phyloP scores from a whole-genome alignment of 192 early-diverging fungal species.

The Phlyctochytrium planicorne region DNA sequence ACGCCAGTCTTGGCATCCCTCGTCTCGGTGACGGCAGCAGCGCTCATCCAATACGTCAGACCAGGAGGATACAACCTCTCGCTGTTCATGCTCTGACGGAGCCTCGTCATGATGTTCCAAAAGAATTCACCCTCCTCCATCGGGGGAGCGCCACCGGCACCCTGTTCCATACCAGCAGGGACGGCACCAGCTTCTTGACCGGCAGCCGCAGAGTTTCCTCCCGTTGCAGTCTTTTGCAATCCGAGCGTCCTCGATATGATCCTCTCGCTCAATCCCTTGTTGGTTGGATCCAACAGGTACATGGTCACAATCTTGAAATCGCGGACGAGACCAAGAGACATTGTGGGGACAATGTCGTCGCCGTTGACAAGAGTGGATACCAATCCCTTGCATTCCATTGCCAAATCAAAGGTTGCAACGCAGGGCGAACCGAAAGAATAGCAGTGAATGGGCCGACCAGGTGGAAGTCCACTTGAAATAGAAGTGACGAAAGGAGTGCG shows the following conservation, averaged over 20 bases:
- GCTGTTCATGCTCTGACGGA: constrained; percentile 75
- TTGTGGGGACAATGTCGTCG: constrained; percentile 76
- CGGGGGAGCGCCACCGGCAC: not conserved
- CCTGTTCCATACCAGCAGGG: constrained; percentile 3
- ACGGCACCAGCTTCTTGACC: not conserved
- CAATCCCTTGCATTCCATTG: constrained; percentile 62
- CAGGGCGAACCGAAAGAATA: constrained; percentile 81
- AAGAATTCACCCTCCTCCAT: constrained; percentile 76
- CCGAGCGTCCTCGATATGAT: constrained; percentile 46
- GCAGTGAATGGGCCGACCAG: constrained; percentile 81
- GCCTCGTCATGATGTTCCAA: constrained; percentile 75
- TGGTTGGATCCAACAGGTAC: constrained; percentile 31
- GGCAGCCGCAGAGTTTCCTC: not conserved
- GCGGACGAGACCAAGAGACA: constrained; percentile 72
- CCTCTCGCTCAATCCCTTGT: constrained; percentile 44
- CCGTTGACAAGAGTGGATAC: constrained; percentile 79
- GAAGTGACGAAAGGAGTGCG: constrained; percentile 30
- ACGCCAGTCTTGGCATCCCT: not conserved
- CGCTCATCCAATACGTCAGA: constrained; percentile 60
- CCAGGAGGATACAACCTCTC: constrained; percentile 82
- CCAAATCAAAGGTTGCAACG: constrained; percentile 68
- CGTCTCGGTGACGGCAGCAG: constrained; percentile 33
- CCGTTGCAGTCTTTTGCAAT: constrained; percentile 12
- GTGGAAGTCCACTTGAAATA: constrained; percentile 44
- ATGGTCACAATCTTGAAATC: constrained; percentile 76